These are phyloP conservation scores for Candida sakaeoensis DNA, from an alignment of 805 yeast genomes.

Conservation along the genomic window DNA sequence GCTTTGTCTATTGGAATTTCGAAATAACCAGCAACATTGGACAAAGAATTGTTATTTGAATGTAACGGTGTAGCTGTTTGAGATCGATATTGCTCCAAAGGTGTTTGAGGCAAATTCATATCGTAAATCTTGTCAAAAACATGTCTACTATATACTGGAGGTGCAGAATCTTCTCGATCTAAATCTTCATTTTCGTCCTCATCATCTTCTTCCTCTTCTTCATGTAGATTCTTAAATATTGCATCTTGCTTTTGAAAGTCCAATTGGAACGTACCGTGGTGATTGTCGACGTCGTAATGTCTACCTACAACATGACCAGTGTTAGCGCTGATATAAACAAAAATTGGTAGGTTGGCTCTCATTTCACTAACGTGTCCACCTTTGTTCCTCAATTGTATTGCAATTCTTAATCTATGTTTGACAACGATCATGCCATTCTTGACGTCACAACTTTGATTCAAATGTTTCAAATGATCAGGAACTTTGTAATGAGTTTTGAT, in stretches of 20 bases:
- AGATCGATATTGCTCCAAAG: slow-evolving; percentile 30
- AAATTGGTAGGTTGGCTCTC: slow-evolving; percentile 49
- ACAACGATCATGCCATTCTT: slow-evolving; percentile 40
- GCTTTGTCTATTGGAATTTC: slow-evolving; percentile 9
- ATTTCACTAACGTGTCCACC: slow-evolving; percentile 51
- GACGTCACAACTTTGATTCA: slow-evolving; percentile 42
- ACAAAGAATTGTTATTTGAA: slow-evolving; percentile 10
- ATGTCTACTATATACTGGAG: slow-evolving; percentile 42
- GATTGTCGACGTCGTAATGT: slow-evolving; percentile 29
- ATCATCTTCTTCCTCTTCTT: slow-evolving; percentile 3
- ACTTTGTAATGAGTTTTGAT: slow-evolving; percentile 37
- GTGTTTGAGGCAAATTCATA: slow-evolving; percentile 29
- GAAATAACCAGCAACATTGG: slow-evolving; percentile 6
- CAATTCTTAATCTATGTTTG: slow-evolving; percentile 42
- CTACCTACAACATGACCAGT: slow-evolving; percentile 33
- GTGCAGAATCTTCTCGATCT: slow-evolving; percentile 33
- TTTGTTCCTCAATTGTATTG: slow-evolving; percentile 43
- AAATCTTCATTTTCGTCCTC: slow-evolving; percentile 15
- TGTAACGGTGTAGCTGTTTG: slow-evolving; percentile 10
- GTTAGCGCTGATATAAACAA: slow-evolving; percentile 39
- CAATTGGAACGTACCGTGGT: slow-evolving; percentile 22
- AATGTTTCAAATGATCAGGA: slow-evolving; percentile 36
- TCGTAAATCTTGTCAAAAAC: slow-evolving; percentile 37
- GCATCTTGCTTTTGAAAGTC: slow-evolving; percentile 22
- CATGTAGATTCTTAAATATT: slow-evolving; percentile 18